Conservation (phyloP, 2,329 filamentous ascomycete species). For the Ascosphaera apis region DNA sequence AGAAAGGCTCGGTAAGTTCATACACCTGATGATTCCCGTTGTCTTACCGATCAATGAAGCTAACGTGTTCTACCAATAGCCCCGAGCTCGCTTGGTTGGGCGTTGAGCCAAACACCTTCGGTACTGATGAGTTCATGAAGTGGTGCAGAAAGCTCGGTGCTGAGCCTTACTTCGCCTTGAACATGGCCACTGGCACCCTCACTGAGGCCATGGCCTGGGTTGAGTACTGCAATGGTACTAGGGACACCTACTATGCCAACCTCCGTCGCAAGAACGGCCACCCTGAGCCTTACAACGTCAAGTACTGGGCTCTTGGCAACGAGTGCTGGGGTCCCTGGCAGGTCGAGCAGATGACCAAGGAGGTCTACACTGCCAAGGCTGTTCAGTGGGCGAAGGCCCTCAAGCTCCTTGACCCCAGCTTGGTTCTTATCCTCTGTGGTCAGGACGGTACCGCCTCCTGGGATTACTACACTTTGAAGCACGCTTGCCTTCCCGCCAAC, state of each 20-base stretch:
- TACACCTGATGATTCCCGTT: background rate
- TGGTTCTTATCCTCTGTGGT: conserved; percentile 52
- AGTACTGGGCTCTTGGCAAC: conserved; percentile 73
- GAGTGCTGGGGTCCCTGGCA: conserved; percentile 40
- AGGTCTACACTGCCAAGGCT: conserved; percentile 34
- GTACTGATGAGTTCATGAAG: conserved; percentile 67
- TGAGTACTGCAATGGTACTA: conserved; percentile 65
- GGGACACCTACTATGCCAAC: conserved; percentile 62
- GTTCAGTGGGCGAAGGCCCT: conserved; percentile 34
- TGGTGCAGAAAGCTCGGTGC: conserved; percentile 53
- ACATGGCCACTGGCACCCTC: conserved; percentile 47
- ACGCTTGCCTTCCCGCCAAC: conserved; percentile 34
- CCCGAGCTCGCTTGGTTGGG: conserved; percentile 63
- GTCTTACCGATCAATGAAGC: background rate
- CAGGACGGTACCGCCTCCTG: conserved; percentile 45
- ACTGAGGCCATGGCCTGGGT: conserved; percentile 45
- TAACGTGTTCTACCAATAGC: conserved; percentile 13
- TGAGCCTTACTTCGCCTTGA: conserved; percentile 58
- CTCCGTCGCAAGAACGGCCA: conserved; percentile 52
- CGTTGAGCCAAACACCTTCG: conserved; percentile 55
- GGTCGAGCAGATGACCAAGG: conserved; percentile 35
- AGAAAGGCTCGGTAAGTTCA: conserved; percentile 30
- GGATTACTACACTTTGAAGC: conserved; percentile 51
- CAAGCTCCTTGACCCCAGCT: conserved; percentile 34
- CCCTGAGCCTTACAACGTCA: conserved; percentile 54